Evolutionary conservation across 2,329 filamentous ascomycete species (phyloP).

Genomic region (Ascochyta clinopodiicola): DNA sequence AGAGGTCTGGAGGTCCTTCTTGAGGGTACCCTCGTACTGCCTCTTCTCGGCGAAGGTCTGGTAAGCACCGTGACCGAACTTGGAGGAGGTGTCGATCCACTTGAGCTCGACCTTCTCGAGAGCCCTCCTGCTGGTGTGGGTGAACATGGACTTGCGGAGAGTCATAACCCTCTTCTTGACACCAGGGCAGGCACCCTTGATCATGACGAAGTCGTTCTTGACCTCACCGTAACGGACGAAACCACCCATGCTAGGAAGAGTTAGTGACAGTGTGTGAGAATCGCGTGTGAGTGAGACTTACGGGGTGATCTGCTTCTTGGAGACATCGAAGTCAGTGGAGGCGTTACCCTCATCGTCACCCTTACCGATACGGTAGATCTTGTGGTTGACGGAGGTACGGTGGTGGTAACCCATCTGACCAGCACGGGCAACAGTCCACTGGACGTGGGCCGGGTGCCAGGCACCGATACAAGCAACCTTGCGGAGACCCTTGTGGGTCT

Average conservation of each 20-base stretch:
- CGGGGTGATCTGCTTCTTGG: constrained; percentile 99
- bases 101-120: constrained; percentile 99
- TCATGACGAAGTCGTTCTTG: constrained; percentile 98
- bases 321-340: constrained; percentile 92
- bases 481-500: constrained; percentile 99
- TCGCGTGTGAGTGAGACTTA: constrained; percentile 64
- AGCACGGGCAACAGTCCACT: constrained; percentile 99
- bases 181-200: constrained; percentile 98
- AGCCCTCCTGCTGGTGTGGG: constrained; percentile 91
- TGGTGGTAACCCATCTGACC: constrained; percentile 99
- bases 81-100: constrained; percentile 99
- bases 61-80: constrained; percentile 99
- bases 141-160: constrained; percentile 98
- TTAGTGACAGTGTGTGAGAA: constrained; percentile 41
- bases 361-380: constrained; percentile 99
- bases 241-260: constrained; percentile 80
- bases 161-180: constrained; percentile 99
- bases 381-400: constrained; percentile 99
- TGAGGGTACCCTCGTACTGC: constrained; percentile 96
- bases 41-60: constrained; percentile 98
- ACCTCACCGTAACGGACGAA: constrained; percentile 99
- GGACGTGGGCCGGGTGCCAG: constrained; percentile 99
- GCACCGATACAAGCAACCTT: constrained; percentile 99
- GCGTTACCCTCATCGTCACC: constrained; percentile 88
- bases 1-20: constrained; percentile 83